Percentiles rank a stretch among this genome's conserved stretches.
Conservation (phyloP, 2,329 filamentous ascomycete species). For the Aspergillus pseudoterreus region DNA sequence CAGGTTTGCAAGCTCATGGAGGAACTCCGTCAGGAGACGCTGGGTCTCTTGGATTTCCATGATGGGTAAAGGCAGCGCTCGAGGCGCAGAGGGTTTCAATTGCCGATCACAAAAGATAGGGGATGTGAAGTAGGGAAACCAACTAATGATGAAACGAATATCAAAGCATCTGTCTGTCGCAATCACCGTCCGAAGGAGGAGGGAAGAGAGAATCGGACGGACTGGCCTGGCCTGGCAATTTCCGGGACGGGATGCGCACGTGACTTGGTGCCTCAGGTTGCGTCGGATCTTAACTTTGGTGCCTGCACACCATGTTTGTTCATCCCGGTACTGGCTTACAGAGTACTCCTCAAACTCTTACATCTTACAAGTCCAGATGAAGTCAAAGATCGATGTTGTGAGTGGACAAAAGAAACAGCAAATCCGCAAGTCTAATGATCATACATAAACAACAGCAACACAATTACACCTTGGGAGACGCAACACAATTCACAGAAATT, state of each 20-base stretch:
- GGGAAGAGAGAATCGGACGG: too few species aligned
- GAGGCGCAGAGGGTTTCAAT: neutral
- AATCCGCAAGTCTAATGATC: slow-evolving; percentile 26
- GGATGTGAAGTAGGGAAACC: neutral
- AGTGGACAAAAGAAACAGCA: slow-evolving; percentile 14
- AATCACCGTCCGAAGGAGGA: too few species aligned
- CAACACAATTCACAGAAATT: slow-evolving; percentile 27
- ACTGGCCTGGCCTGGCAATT: neutral
- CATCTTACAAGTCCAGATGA: neutral
- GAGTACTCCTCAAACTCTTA: too few species aligned
- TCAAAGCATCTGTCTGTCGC: too few species aligned
- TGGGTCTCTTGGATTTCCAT: slow-evolving; percentile 59
- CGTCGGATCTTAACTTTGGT: too few species aligned
- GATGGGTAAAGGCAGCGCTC: slow-evolving; percentile 19
- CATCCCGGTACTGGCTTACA: too few species aligned
- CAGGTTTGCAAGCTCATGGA: slow-evolving; percentile 55
- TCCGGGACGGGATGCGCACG: neutral
- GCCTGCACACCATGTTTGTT: too few species aligned
- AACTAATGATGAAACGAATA: too few species aligned
- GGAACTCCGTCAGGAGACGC: slow-evolving; percentile 50
- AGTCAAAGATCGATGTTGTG: neutral
- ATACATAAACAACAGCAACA: slow-evolving; percentile 16
- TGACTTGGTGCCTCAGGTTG: neutral
- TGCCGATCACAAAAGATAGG: neutral
- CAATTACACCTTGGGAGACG: slow-evolving; percentile 30